Conservation (phyloP, 176 grass and related monocot genomes). For the Puccinellia tenuiflora region DNA sequence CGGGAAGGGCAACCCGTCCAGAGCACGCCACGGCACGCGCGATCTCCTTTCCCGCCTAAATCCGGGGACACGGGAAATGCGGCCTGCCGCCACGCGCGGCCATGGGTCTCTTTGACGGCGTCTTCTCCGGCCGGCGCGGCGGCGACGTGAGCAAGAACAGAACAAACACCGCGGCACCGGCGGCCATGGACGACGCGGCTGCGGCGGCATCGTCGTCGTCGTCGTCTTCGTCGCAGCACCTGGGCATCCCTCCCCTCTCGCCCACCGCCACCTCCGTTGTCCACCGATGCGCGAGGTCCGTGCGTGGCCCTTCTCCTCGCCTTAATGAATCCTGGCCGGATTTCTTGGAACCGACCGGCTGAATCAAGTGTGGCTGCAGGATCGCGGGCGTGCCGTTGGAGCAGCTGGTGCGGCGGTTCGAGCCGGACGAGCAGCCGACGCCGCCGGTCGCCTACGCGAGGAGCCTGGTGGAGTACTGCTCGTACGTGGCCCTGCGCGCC, state of each 20-base stretch:
- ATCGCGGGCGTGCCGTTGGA: slow-evolving; percentile 55
- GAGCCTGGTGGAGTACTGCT: slow-evolving; percentile 78
- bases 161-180: background rate
- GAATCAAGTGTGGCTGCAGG: slow-evolving; percentile 17
- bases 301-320: no score
- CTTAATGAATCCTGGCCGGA: no score
- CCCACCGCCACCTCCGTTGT: slow-evolving; percentile 61
- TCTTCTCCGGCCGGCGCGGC: slow-evolving; percentile 23
- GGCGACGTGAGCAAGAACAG: background rate
- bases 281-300: slow-evolving; percentile 56
- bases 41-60: background rate
- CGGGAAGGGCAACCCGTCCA: background rate
- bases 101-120: slow-evolving; percentile 62
- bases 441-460: slow-evolving; percentile 43
- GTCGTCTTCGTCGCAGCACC: background rate
- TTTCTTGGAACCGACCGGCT: background rate
- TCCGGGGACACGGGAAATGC: slow-evolving; percentile 9
- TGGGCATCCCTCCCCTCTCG: slow-evolving; percentile 54
- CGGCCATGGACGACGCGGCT: background rate
- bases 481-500: slow-evolving; percentile 58
- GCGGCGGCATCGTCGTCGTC: background rate
- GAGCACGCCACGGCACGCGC: slow-evolving; percentile 5
- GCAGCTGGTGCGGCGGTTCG: slow-evolving; percentile 48
- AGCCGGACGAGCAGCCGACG: slow-evolving; percentile 36
- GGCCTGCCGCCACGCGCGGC: background rate